These are phyloP conservation scores for Cenchrus americanus DNA, from an alignment of 176 grass and related monocot species.

Conservation along the genomic window DNA sequence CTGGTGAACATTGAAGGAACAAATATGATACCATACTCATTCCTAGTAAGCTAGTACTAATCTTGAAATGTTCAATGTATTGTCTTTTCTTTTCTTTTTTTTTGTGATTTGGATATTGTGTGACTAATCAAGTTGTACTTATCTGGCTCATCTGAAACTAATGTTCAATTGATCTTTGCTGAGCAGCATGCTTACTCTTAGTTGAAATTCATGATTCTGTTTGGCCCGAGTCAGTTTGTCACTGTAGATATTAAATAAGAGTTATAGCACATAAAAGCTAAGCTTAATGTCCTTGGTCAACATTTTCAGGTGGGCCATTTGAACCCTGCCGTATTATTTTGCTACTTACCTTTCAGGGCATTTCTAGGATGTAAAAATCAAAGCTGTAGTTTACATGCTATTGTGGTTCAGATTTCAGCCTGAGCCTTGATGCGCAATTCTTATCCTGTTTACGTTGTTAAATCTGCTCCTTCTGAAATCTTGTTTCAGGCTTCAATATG, in stretches of 20 bases:
- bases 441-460: conserved; percentile 22
- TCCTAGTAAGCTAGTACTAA: background rate
- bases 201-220: conserved; percentile 12
- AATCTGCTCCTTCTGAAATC: conserved; percentile 26
- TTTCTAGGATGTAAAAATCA: conserved; percentile 7
- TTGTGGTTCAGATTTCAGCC: conserved; percentile 13
- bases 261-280: background rate
- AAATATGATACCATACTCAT: background rate
- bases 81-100: background rate
- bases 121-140: background rate
- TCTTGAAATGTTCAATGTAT: conserved; percentile 13
- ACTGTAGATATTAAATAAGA: background rate
- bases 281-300: conserved; percentile 16
- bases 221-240: background rate
- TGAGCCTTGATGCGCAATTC: conserved; percentile 12
- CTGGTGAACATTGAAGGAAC: background rate
- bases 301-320: background rate
- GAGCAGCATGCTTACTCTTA: conserved; percentile 8
- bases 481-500: conserved; percentile 8
- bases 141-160: background rate
- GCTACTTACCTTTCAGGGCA: conserved; percentile 28
- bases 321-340: conserved; percentile 1
- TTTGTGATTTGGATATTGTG: background rate
- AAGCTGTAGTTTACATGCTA: conserved; percentile 21
- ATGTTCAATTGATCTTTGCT: background rate